Evolutionary conservation across 768 basidiomycete genomes (phyloP).

Genomic region (Mycena rebaudengoi): DNA sequence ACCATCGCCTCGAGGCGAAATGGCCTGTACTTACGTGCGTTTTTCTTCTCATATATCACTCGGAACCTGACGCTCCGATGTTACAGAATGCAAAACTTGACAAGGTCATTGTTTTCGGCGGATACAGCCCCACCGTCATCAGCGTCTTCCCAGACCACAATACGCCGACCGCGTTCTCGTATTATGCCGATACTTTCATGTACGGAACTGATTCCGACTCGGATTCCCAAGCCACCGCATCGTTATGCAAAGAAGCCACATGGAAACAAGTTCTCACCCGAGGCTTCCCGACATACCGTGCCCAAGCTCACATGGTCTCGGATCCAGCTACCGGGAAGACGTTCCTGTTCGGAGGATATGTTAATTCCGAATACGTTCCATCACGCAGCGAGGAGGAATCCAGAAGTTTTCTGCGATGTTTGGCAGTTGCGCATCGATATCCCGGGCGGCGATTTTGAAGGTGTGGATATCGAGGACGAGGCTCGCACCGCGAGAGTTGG

Average conservation of each 20-base stretch:
- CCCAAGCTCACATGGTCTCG: conserved; percentile 40
- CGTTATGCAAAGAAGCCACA: conserved; percentile 6
- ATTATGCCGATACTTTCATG: conserved; percentile 51
- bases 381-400: conserved; percentile 29
- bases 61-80: neutral
- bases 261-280: conserved; percentile 51
- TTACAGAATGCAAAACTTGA: conserved; percentile 27
- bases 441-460: conserved; percentile 24
- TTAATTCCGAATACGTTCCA: conserved; percentile 47
- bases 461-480: conserved; percentile 47
- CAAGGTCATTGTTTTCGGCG: conserved; percentile 48
- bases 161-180: conserved; percentile 43
- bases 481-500: conserved; percentile 43
- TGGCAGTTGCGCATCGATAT: conserved; percentile 32
- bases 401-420: conserved; percentile 44
- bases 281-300: conserved; percentile 54
- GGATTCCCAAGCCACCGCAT: conserved; percentile 11
- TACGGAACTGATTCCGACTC: conserved; percentile 10
- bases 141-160: conserved; percentile 27
- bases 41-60: neutral
- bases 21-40: conserved; percentile 39
- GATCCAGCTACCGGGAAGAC: conserved; percentile 46
- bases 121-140: conserved; percentile 44
- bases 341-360: conserved; percentile 51
- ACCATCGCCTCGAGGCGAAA: conserved; percentile 41